Evolutionary conservation across 371 early-diverging fungal genomes (phyloP).

Genomic region (Phascolomyces articulosus): DNA sequence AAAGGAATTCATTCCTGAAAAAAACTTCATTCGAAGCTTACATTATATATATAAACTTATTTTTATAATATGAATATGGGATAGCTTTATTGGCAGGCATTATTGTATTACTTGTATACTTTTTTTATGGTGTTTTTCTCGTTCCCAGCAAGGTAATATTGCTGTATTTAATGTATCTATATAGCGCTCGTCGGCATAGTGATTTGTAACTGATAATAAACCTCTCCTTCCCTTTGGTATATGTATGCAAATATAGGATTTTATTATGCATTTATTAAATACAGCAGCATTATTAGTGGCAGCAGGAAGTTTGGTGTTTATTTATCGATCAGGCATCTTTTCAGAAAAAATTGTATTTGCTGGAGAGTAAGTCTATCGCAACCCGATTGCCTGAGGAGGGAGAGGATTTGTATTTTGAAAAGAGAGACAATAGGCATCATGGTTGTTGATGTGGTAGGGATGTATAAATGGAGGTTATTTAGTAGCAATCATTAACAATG

Average conservation of each 20-base stretch:
- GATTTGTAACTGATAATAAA: background rate
- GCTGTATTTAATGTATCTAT: background rate
- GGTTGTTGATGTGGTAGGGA: too few relatives aligned
- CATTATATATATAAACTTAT: too few relatives aligned
- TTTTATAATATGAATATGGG: background rate
- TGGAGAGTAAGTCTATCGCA: constrained; percentile 68
- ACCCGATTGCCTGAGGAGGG: too few relatives aligned
- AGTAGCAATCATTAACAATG: too few relatives aligned
- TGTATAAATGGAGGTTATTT: too few relatives aligned
- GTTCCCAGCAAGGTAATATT: constrained; percentile 48
- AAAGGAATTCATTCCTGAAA: too few relatives aligned
- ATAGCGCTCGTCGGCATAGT: background rate
- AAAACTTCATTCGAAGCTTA: too few relatives aligned
- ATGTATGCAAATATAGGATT: constrained; percentile 19
- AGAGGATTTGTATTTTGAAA: too few relatives aligned
- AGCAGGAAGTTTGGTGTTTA: constrained; percentile 47
- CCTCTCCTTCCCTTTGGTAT: background rate
- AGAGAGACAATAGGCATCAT: too few relatives aligned
- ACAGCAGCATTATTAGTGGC: constrained; percentile 34
- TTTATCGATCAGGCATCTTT: constrained; percentile 68
- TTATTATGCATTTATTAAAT: constrained; percentile 36
- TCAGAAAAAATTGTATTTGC: constrained; percentile 67
- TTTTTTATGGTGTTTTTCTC: constrained; percentile 55
- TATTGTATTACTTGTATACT: constrained; percentile 38
- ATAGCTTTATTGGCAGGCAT: constrained; percentile 37